Evolutionary conservation across 495 filamentous ascomycete genomes (phyloP).

Genomic region (Delitschia confertaspora): DNA sequence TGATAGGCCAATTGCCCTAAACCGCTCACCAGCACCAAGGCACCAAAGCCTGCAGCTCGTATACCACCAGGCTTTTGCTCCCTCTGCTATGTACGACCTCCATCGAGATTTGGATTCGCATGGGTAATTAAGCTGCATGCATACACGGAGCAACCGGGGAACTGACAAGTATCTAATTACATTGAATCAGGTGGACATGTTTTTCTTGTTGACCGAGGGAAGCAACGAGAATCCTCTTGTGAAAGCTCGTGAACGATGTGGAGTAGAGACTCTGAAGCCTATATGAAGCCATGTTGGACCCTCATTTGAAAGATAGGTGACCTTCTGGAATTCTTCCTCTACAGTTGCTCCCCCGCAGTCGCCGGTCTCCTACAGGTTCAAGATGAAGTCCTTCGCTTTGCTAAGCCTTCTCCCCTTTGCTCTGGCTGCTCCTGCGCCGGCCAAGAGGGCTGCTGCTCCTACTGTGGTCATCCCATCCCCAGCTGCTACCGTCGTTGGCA

Average conservation of each 20-base stretch:
- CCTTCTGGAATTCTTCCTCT: too few relatives aligned
- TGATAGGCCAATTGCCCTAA: too few relatives aligned
- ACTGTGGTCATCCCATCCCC: conserved; percentile 23
- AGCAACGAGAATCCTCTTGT: not conserved
- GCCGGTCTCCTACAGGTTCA: too few relatives aligned
- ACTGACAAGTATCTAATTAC: not conserved
- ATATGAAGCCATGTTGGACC: not conserved
- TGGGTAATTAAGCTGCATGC: too few relatives aligned
- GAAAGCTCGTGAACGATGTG: conserved; percentile 1
- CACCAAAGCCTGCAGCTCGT: too few relatives aligned
- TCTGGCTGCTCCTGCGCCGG: conserved; percentile 12
- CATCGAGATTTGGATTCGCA: too few relatives aligned
- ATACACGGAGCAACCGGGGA: not conserved
- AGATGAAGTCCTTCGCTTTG: conserved; percentile 17
- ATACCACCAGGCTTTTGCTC: too few relatives aligned
- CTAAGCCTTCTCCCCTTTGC: conserved; percentile 16
- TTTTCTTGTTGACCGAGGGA: conserved; percentile 1
- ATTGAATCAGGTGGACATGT: conserved; percentile 1
- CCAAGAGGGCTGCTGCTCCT: conserved; percentile 17
- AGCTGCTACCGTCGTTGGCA: conserved; percentile 24
- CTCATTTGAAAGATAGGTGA: too few relatives aligned
- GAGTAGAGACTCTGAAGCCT: not conserved
- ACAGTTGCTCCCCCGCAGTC: too few relatives aligned
- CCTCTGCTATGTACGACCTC: too few relatives aligned
- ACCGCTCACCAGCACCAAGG: too few relatives aligned